phyloP scores from a whole-genome alignment of 306 rosid species.

The Psophocarpus tetragonolobus region DNA sequence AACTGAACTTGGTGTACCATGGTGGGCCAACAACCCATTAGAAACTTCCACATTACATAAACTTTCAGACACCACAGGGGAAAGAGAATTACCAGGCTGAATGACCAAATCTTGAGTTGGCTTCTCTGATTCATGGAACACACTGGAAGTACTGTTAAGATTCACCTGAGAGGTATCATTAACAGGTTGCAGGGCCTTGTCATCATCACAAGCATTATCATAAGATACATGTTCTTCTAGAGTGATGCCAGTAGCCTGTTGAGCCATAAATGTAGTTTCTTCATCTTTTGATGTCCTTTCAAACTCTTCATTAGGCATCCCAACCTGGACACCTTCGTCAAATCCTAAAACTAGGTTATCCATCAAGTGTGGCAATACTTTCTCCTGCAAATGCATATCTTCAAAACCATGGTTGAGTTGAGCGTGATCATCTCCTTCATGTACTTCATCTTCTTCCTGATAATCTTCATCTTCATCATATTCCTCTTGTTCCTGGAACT shows the following conservation, averaged over 20 bases:
- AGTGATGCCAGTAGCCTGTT: conserved; percentile 45
- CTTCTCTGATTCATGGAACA: conserved; percentile 64
- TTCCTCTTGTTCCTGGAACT: conserved; percentile 91
- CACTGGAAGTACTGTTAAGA: conserved; percentile 52
- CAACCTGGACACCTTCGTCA: conserved; percentile 95
- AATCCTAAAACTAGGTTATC: conserved; percentile 87
- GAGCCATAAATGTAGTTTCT: conserved; percentile 42
- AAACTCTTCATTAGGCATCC: conserved; percentile 86
- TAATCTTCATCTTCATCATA: conserved; percentile 96
- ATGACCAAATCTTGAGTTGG: conserved; percentile 49
- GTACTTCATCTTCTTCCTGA: conserved; percentile 92
- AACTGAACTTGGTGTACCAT: conserved; percentile 47
- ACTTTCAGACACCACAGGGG: conserved; percentile 44
- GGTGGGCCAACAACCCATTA: conserved; percentile 52
- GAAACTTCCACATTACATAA: conserved; percentile 54
- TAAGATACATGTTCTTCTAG: conserved; percentile 54
- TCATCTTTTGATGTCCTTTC: conserved; percentile 59
- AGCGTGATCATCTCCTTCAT: conserved; percentile 73
- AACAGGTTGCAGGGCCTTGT: conserved; percentile 47
- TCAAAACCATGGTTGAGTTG: conserved; percentile 61
- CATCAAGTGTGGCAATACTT: conserved; percentile 69
- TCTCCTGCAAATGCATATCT: conserved; percentile 71
- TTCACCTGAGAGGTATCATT: conserved; percentile 51
- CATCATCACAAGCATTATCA: conserved; percentile 47
- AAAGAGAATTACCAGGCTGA: conserved; percentile 49